Evolutionary conservation across 345 rosid species (phyloP).

Genomic region (Abelmoschus esculentus): DNA sequence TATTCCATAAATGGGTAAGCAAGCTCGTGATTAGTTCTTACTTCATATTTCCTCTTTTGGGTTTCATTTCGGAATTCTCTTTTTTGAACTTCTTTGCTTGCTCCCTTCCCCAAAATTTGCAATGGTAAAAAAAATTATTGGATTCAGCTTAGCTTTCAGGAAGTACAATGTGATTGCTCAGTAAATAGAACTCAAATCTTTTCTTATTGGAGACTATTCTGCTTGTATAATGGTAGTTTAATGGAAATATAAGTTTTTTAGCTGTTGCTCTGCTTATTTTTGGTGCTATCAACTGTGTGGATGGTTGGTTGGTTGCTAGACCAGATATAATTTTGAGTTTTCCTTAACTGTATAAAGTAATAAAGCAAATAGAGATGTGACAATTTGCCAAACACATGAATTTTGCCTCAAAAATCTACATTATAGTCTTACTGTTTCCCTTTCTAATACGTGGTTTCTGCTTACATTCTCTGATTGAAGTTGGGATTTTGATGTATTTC

Average conservation of each 20-base stretch:
- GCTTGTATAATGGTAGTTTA: slow-evolving; percentile 1
- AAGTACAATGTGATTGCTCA: background rate
- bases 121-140: background rate
- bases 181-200: background rate
- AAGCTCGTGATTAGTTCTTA: background rate
- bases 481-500: background rate
- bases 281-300: background rate
- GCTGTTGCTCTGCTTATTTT: slow-evolving; percentile 1
- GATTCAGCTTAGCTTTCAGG: background rate
- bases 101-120: background rate
- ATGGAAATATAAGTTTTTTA: background rate
- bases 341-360: background rate
- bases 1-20: slow-evolving; percentile 93
- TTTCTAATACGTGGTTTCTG: background rate
- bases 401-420: background rate
- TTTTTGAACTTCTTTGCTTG: background rate
- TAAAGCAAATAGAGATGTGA: background rate
- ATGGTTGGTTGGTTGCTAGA: background rate
- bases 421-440: background rate
- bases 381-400: background rate
- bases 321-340: background rate
- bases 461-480: background rate
- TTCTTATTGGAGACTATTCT: background rate
- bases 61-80: background rate
- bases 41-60: background rate